Evolutionary conservation across 2,329 filamentous ascomycete species (phyloP), one percentile per base, ranked within the genome.

Genomic region (Aspergillus fumigatus): DNA sequence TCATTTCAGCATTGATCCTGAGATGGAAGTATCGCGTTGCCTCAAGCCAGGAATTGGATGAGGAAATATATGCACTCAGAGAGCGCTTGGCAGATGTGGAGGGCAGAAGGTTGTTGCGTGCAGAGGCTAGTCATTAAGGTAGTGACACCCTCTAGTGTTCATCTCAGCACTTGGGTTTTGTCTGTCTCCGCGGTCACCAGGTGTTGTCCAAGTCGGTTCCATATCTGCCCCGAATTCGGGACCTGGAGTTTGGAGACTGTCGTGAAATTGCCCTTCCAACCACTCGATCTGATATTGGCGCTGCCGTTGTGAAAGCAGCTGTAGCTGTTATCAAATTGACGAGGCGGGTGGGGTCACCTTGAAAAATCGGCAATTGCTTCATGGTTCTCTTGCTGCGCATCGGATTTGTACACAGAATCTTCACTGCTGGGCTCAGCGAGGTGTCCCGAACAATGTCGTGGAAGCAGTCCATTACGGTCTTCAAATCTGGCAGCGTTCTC

Each of bases 1-100:
- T 70, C 1, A 48, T 71, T 7, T 71, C 70, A 3, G 68, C 67
- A 1, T 59, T 48, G 0, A 60, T 72, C 11, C 17, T 70, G 8
- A 65, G 62, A 3, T 55, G 70, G 10, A 69, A 65, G 45, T 67
- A 70, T 41, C 51, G 56, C 11, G 50, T 71, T 6, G 69, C 70
- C 3, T 65, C 67, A 0, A 53, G 50, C 1, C 47, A 54, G 4
- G 73, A 71, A 53, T 61, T 69, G 51, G 67, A 74, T 21, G 55
- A 55, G 5, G 69, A 69, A 29, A 72, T 74, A 7, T 57, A 48
- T 5, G 53, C 60, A 26, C 43, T 67, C n/a, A 59, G 58, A 50
- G 56, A 59, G n/a, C 56, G 41, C 19, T 21, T 45, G 19, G 17
- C 41, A 3, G 41, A 45, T 45, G 41, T 23, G 41, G 41, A 45